Evolutionary conservation across 345 rosid species (phyloP).

Genomic region (Streptanthus diversifolius): DNA sequence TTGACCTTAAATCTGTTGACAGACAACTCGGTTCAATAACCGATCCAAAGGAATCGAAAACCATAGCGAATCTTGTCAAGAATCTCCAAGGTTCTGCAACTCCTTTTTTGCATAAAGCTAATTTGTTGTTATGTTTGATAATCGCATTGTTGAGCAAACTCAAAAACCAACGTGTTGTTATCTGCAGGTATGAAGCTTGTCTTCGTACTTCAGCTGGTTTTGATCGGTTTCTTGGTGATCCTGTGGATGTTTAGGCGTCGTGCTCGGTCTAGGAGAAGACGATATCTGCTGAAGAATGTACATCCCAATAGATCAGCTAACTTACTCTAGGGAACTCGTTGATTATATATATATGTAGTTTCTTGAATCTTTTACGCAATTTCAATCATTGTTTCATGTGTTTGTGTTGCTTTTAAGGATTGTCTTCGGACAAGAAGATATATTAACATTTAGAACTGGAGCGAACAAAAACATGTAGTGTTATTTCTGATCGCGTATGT

Average conservation of each 20-base stretch:
- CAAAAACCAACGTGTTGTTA: neutral
- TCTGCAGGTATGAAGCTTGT: constrained; percentile 52
- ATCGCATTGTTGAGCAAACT: neutral
- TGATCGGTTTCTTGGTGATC: constrained; percentile 27
- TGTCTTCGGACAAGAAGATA: neutral
- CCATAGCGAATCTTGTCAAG: constrained; percentile 11
- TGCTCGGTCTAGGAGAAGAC: constrained; percentile 32
- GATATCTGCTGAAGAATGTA: neutral
- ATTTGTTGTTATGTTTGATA: neutral
- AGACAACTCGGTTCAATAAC: constrained; percentile 13
- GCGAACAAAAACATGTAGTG: neutral
- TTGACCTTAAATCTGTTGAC: constrained; percentile 19
- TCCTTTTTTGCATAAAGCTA: constrained; percentile 36
- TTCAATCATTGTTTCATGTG: neutral
- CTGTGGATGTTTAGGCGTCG: constrained; percentile 23
- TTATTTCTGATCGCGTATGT: neutral
- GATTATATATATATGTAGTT: neutral
- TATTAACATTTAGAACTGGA: neutral
- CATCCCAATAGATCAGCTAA: constrained; percentile 6
- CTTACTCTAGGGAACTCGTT: neutral
- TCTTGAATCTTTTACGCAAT: neutral
- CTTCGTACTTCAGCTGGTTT: constrained; percentile 22
- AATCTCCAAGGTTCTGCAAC: constrained; percentile 37
- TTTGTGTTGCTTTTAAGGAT: neutral
- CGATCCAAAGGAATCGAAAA: constrained; percentile 28